Percentiles rank a stretch among this genome's conserved stretches.
Conservation (phyloP, 1,284 basidiomycete species). For the Melanopsichium pennsylvanicum region DNA sequence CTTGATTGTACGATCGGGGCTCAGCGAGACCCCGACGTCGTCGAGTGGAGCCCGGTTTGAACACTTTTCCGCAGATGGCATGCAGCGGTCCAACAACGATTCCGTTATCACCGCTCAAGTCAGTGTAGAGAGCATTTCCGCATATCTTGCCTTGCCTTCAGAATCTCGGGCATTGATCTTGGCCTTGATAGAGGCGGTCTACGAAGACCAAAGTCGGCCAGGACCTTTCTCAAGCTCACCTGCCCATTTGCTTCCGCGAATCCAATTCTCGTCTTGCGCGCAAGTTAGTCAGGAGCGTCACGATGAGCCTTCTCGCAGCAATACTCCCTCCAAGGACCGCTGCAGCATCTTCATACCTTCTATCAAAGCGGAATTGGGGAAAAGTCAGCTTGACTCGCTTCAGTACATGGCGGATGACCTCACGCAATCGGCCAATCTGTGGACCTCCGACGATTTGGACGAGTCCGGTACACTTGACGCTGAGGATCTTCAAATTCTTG, state of each 20-base stretch:
- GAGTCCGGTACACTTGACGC: slow-evolving; percentile 24
- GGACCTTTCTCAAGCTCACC: slow-evolving; percentile 3
- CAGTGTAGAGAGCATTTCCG: slow-evolving; percentile 22
- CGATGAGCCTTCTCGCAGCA: background rate
- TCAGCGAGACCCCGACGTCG: slow-evolving; percentile 1
- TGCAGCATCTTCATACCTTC: slow-evolving; percentile 31
- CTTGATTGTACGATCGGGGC: slow-evolving; percentile 13
- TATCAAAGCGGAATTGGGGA: slow-evolving; percentile 33
- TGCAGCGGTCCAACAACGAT: background rate
- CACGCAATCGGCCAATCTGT: slow-evolving; percentile 36
- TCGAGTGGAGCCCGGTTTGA: slow-evolving; percentile 21
- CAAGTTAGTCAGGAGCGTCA: background rate
- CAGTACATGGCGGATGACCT: slow-evolving; percentile 56
- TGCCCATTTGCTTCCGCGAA: slow-evolving; percentile 4
- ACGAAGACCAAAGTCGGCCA: background rate
- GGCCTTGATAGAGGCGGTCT: slow-evolving; percentile 19
- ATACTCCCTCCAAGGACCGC: slow-evolving; percentile 16
- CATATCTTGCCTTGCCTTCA: slow-evolving; percentile 20
- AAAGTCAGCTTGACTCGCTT: slow-evolving; percentile 47
- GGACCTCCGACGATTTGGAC: slow-evolving; percentile 19
- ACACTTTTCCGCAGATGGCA: background rate
- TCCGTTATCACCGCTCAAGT: slow-evolving; percentile 8
- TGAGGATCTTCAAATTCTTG: slow-evolving; percentile 48
- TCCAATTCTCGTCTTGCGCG: slow-evolving; percentile 5
- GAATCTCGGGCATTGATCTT: slow-evolving; percentile 21